Percentiles rank a stretch among this genome's conserved stretches.
phyloP scores from a whole-genome alignment of 2,329 filamentous ascomycete genomes.

The Orbilia quercus region DNA sequence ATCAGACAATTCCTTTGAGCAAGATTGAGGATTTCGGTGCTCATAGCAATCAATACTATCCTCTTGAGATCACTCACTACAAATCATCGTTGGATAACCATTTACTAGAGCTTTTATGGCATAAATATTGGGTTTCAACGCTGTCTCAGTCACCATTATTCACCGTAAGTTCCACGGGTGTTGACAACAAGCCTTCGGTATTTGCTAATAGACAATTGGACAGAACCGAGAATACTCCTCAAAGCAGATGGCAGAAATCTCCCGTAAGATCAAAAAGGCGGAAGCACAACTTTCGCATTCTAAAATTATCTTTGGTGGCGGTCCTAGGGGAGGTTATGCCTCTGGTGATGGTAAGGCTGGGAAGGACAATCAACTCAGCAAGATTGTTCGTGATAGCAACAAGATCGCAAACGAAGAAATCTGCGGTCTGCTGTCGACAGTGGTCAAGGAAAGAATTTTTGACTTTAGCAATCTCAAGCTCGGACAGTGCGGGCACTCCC shows the following conservation, averaged over 20 bases:
- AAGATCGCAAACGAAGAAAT: slow-evolving; percentile 70
- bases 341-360: slow-evolving; percentile 61
- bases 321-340: slow-evolving; percentile 56
- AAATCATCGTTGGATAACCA: slow-evolving; percentile 91
- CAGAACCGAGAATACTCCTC: slow-evolving; percentile 88
- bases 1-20: slow-evolving; percentile 83
- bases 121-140: slow-evolving; percentile 99
- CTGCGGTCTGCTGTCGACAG: slow-evolving; percentile 63
- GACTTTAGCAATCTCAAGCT: slow-evolving; percentile 55
- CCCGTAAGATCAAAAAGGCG: slow-evolving; percentile 80
- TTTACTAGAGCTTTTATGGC: slow-evolving; percentile 90
- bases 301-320: slow-evolving; percentile 62
- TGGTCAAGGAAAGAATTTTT: slow-evolving; percentile 61
- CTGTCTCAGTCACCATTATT: slow-evolving; percentile 89
- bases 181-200: too few relatives aligned
- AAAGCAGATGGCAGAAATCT: slow-evolving; percentile 89
- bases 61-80: slow-evolving; percentile 90
- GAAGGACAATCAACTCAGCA: slow-evolving; percentile 67
- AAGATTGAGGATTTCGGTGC: slow-evolving; percentile 97
- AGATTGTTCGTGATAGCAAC: slow-evolving; percentile 69
- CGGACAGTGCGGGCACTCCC: slow-evolving; percentile 47
- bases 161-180: slow-evolving; percentile 64
- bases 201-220: background rate
- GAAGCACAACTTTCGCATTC: slow-evolving; percentile 60
- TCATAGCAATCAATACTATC: slow-evolving; percentile 89